Conservation (phyloP, 805 yeast species). For the Candida awuae region DNA sequence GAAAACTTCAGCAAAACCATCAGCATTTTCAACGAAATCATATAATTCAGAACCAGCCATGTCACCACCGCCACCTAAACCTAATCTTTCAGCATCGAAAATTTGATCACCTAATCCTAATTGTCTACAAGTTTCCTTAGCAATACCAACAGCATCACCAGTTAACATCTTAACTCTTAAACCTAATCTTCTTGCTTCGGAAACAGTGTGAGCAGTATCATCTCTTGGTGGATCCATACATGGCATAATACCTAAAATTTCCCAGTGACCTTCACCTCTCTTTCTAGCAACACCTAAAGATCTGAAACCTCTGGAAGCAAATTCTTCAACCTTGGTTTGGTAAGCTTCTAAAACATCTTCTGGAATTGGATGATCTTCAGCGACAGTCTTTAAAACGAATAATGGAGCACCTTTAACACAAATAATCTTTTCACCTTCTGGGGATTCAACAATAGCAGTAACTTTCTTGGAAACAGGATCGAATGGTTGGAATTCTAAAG, state of each 20-base stretch:
- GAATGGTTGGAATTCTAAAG: constrained; percentile 92
- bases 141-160: constrained; percentile 99
- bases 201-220: constrained; percentile 91
- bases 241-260: constrained; percentile 95
- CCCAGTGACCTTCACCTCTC: constrained; percentile 99
- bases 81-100: constrained; percentile 93
- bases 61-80: constrained; percentile 88
- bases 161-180: constrained; percentile 95
- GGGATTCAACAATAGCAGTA: constrained; percentile 90
- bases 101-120: constrained; percentile 94
- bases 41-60: constrained; percentile 97
- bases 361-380: constrained; percentile 93
- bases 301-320: constrained; percentile 97
- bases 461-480: constrained; percentile 97
- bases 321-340: constrained; percentile 95
- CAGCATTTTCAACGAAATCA: constrained; percentile 95
- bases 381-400: constrained; percentile 92
- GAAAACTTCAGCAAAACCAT: constrained; percentile 98
- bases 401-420: constrained; percentile 99
- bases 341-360: constrained; percentile 90
- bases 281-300: constrained; percentile 98
- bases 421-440: constrained; percentile 88
- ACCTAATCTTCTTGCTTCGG: constrained; percentile 87
- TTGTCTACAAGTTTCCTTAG: constrained; percentile 97
- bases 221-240: constrained; percentile 99